A percentile compares a stretch with the other conserved stretches of the same genome.
Evolutionary conservation across 306 rosid species (phyloP).

Genomic region (Pterocarpus santalinus): DNA sequence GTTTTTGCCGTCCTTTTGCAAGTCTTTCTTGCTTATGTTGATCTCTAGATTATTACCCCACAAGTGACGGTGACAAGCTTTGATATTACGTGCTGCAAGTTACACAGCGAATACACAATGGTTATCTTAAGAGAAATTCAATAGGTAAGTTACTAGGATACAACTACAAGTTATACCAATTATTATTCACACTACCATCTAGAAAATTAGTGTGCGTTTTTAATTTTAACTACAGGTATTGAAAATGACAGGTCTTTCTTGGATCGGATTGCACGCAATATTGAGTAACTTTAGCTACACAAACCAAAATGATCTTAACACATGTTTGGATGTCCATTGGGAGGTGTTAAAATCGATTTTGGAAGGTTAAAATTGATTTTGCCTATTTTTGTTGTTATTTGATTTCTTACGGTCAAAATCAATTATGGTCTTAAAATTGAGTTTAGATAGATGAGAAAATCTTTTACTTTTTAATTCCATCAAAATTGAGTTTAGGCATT

Average conservation of each 20-base stretch:
- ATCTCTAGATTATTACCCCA: not conserved
- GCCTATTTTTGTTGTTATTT: too few species aligned
- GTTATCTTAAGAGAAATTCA: slow-evolving; percentile 21
- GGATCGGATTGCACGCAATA: not conserved
- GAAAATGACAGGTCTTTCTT: slow-evolving; percentile 1
- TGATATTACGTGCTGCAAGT: not conserved
- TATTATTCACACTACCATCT: not conserved
- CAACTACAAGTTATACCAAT: slow-evolving; percentile 4
- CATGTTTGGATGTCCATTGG: too few species aligned
- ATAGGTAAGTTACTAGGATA: slow-evolving; percentile 2
- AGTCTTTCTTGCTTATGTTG: not conserved
- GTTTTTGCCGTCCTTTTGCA: not conserved
- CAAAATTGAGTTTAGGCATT: too few species aligned
- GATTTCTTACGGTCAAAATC: too few species aligned
- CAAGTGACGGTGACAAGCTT: slow-evolving; percentile 22
- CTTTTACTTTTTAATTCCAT: too few species aligned
- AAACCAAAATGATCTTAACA: not conserved
- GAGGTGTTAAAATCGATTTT: too few species aligned
- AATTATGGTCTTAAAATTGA: too few species aligned
- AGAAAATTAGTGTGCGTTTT: not conserved
- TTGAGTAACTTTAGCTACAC: not conserved
- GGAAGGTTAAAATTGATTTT: too few species aligned
- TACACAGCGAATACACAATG: too few species aligned
- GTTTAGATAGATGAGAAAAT: too few species aligned
- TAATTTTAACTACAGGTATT: not conserved